A percentile compares a stretch with the other conserved stretches of the same genome.
These are phyloP conservation scores for Euphrasia arctica DNA, from an alignment of 305 asterid species.

Conservation along the genomic window DNA sequence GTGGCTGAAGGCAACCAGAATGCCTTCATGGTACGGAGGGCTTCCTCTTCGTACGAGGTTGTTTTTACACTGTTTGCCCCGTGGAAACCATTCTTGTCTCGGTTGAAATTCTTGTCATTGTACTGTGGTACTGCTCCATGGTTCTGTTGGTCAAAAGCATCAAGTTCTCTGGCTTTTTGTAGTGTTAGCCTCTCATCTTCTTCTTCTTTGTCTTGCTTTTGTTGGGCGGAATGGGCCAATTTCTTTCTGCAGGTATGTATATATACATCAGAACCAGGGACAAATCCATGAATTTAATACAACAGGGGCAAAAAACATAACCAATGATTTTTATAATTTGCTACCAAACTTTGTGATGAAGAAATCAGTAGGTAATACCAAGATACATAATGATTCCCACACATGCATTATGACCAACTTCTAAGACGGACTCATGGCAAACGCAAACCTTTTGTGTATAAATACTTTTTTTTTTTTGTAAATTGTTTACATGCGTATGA, in stretches of 20 bases:
- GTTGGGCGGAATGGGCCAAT: constrained; percentile 61
- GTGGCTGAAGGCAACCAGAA: constrained; percentile 98
- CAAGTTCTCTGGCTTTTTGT: constrained; percentile 80
- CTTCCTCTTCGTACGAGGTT: constrained; percentile 91
- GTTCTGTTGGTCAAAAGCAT: constrained; percentile 93
- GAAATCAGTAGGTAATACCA: too few species aligned
- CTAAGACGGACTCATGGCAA: too few species aligned
- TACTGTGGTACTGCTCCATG: constrained; percentile 95
- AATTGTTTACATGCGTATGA: too few species aligned
- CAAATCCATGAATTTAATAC: not conserved
- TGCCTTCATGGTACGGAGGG: constrained; percentile 93
- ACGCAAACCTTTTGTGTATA: too few species aligned
- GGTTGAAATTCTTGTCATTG: constrained; percentile 56
- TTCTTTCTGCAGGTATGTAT: constrained; percentile 53
- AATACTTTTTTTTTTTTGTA: too few species aligned
- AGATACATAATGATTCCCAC: too few species aligned
- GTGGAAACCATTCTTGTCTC: constrained; percentile 82
- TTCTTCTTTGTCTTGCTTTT: constrained; percentile 75
- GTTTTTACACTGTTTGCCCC: constrained; percentile 96
- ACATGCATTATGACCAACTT: too few species aligned
- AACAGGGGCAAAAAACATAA: too few species aligned
- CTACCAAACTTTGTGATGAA: too few species aligned
- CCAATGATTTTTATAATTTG: too few species aligned
- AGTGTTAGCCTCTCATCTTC: constrained; percentile 55
- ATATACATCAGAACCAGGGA: not conserved